These are phyloP conservation scores for Gracilaria vermiculophylla DNA, from an alignment of 23 red algal genomes.

Conservation along the genomic window DNA sequence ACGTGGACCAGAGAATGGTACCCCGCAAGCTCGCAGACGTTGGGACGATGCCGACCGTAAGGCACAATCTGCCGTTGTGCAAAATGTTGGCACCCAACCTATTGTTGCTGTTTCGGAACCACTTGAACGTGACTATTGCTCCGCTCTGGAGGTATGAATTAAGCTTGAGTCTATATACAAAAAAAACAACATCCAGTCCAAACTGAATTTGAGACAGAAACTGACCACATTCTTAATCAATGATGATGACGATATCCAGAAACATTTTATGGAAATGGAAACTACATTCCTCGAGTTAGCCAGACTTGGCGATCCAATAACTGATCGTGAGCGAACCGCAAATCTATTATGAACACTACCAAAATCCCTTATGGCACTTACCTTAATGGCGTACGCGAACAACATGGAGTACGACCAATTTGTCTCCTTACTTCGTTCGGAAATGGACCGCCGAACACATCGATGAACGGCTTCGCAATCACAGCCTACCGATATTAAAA, in stretches of 20 bases:
- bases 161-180: neutral
- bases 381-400: neutral
- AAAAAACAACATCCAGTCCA: neutral
- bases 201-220: neutral
- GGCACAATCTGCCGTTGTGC: neutral
- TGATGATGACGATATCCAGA: neutral
- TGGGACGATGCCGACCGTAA: neutral
- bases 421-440: neutral
- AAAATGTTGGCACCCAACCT: neutral
- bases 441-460: neutral
- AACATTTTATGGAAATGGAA: neutral
- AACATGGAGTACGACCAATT: slow-evolving; percentile 8
- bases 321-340: neutral
- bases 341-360: neutral
- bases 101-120: neutral
- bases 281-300: neutral
- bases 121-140: neutral
- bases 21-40: neutral
- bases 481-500: neutral
- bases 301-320: neutral
- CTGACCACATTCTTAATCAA: neutral
- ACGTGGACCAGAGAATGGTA: neutral
- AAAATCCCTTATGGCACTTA: neutral
- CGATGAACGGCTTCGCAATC: neutral
- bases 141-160: neutral